A percentile compares a stretch with the other conserved stretches of the same genome.
Conservation (phyloP, 2,329 filamentous ascomycete genomes). For the Cordyceps militaris region DNA sequence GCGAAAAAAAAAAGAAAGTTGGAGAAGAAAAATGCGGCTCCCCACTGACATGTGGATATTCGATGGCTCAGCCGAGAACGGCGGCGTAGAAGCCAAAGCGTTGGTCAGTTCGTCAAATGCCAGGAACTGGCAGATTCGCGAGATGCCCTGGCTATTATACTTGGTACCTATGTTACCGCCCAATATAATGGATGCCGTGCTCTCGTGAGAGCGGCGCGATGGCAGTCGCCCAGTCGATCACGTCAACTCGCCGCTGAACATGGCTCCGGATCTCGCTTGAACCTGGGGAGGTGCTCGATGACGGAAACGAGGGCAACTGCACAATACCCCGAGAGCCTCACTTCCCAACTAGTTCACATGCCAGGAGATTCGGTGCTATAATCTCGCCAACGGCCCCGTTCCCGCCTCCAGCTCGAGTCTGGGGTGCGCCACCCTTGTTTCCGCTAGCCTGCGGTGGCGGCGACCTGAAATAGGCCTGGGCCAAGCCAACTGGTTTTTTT, state of each 20-base stretch:
- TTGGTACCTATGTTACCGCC: too few species aligned
- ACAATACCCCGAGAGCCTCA: neutral
- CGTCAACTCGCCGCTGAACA: too few species aligned
- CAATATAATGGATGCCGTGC: too few species aligned
- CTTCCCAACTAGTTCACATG: neutral
- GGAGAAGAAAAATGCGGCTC: neutral
- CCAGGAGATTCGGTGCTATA: conserved; percentile 9
- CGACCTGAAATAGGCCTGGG: conserved; percentile 1
- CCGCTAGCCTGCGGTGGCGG: neutral
- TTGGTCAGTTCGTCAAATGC: neutral
- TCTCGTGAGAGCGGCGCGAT: too few species aligned
- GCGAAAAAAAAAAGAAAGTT: neutral
- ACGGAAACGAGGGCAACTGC: too few species aligned
- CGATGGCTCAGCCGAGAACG: neutral
- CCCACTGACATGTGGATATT: conserved; percentile 4
- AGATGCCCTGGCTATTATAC: too few species aligned
- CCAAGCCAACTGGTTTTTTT: neutral
- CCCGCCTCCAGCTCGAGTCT: neutral
- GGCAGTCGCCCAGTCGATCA: too few species aligned
- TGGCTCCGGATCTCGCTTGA: too few species aligned
- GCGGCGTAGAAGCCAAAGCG: neutral
- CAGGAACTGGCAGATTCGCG: neutral
- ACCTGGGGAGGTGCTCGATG: too few species aligned
- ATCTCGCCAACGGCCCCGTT: conserved; percentile 10
- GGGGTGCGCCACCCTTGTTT: neutral